Base-by-base conservation (phyloP, 1,284 basidiomycete genomes). In the Cutaneotrichosporon curvatum region DNA sequence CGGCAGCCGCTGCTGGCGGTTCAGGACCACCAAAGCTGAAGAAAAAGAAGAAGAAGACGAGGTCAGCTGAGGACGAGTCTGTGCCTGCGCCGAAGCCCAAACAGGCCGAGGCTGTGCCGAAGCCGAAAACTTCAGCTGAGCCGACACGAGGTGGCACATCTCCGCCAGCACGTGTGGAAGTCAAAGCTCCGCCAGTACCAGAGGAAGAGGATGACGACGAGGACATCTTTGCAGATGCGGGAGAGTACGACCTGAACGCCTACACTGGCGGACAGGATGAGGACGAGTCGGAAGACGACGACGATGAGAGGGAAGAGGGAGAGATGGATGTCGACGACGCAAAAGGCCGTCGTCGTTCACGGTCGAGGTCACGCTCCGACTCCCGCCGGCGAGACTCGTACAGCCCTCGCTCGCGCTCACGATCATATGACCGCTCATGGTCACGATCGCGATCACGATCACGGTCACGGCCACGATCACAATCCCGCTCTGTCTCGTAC, bases 221-320 rank as follows among this genome's bases (percentile, higher is more conserved):
- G n/a, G 75, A 78, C 50, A 94, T 94, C 46, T 95, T 95, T 66
- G 85, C 81, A 1, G 89, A 76, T 42, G 87, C 80, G 1, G 88
- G 84, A 8, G 85, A 88, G 35, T 95, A 94, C 66, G 81, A 77
- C 32, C 80, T 81, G 18, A 79, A 81, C 14, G 78, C 76, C 12
- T n/a, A n/a, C n/a, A n/a, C n/a, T n/a, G 60, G 38, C 4, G 58
- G 55, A 2, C 58, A 51, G 10, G 57, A 56, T n/a, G 63, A 60
- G 12, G 62, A 59, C 35, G 55, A 53, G 10, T 57, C 56, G 14
- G 51, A 57, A 2, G 61, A 63, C n/a, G 53, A 62, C 7, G 50
- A 56, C 18, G 47, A 52, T 18, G 50, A 23, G 4, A 20, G n/a
- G 6, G 37, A 55, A 40, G 40, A 49, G 49, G 45, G 25, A 9